Base-by-base conservation (phyloP, 2,329 filamentous ascomycete genomes). In the Diaporthe humulicola region DNA sequence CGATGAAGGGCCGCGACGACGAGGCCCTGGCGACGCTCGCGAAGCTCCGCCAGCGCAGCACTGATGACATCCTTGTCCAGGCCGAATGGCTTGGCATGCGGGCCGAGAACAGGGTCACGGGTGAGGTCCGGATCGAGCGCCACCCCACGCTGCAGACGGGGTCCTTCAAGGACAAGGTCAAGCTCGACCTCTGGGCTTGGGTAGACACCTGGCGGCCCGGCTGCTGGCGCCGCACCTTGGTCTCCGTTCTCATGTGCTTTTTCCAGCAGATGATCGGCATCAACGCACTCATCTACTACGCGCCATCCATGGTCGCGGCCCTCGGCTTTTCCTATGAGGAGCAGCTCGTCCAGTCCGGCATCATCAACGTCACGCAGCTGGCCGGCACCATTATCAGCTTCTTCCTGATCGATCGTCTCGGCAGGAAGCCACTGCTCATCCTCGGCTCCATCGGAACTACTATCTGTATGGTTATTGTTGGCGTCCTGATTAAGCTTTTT, bases 211-310 rank as follows among this genome's bases (percentile, higher is more conserved):
- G 84, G 19, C 86, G 81, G 72, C 82, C 81, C 25, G 87, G 87
- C 4, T 88, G 86, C 78, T 88, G 86, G 83, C 83, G 86, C 64
- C 83, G 83, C 17, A 84, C 83, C 0, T 76, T 80, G 60, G 83
- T 91, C n/a, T 90, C 88, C 28, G 81, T 87, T 9, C 84, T 85
- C 0, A 78, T 91, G n/a, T 88, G 89, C 84, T 91, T 91, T 79
- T 91, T 91, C 79, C 89, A 91, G 73, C 88, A 89, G 77, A 88
- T 89, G 64, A 82, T 85, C 4, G 87, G 87, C 0, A 87, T 89
- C 77, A 89, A 89, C 74, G 88, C 85, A 6, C 79, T 89, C 25
- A 81, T 83, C 22, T 88, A 88, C 79, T 89, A 88, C 78, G 84
- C 84, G 0, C 87, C 86, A 0, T 87, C 84, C 0, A 80, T 89